phyloP scores from a whole-genome alignment of 352 stramenopile species.

The Blastocystis sp. region DNA sequence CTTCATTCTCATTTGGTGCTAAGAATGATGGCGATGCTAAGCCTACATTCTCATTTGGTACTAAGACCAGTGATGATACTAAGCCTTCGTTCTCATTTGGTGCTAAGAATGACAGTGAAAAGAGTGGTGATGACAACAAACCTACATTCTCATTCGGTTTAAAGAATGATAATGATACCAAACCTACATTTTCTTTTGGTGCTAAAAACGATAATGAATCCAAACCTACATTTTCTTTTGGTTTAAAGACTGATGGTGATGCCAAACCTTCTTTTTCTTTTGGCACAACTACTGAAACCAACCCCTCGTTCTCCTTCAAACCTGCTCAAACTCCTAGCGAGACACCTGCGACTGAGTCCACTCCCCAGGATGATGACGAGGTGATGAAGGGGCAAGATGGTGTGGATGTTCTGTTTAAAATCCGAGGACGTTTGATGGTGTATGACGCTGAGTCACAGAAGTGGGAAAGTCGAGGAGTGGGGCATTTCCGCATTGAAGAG shows the following conservation, averaged over 20 bases:
- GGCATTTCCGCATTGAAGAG: conserved; percentile 34
- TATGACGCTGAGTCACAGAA: neutral
- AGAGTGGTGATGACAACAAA: neutral
- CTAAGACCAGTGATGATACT: neutral
- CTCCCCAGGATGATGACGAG: neutral
- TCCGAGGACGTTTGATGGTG: neutral
- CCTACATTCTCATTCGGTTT: neutral
- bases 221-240: neutral
- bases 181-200: neutral
- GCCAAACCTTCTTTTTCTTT: neutral
- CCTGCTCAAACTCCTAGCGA: neutral
- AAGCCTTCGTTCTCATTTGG: neutral
- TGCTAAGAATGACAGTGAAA: neutral
- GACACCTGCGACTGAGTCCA: neutral
- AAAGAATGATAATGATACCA: neutral
- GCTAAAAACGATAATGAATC: neutral
- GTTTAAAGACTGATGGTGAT: neutral
- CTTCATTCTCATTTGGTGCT: neutral
- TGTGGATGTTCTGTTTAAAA: neutral
- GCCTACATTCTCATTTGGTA: neutral
- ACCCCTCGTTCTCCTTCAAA: neutral
- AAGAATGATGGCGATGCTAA: neutral
- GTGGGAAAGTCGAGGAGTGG: conserved; percentile 24
- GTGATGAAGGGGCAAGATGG: neutral
- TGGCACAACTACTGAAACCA: neutral